Evolutionary conservation across 2,329 filamentous ascomycete species (phyloP), one percentile per base, ranked within the genome.

Genomic region (Cladophialophora psammophila): DNA sequence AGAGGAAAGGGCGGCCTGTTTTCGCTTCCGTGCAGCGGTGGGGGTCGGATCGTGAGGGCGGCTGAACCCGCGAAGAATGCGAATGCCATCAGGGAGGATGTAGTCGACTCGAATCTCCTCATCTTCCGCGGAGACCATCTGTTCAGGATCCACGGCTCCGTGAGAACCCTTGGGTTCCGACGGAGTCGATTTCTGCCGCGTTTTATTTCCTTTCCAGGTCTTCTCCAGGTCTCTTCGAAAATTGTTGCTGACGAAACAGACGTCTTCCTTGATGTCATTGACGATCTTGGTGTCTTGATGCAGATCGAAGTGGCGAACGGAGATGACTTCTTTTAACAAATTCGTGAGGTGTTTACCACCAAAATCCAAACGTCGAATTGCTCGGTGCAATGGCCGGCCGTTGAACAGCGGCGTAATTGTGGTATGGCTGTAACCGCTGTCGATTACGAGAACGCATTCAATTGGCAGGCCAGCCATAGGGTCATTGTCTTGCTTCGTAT

Each of bases 281-380:
- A 97, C 93, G 59, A 98, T 90, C 77, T 96, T 90, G 0, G 91
- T 90, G 74, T 99, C 95, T 77, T 96, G 94, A 69, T 95, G 89
- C 88, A 99, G 94, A 77, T 97, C 94, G 78, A 96, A 97, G 75
- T 97, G 93, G 6, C 95, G 90, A 13, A 96, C 85, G 1, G 94
- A 97, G 18, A 98, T 88, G 15, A 96, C 85, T 64, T 95, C 91
- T 56, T 95, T 94, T 38, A 99, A 84, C 76, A 96, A 91, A 77
- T 98, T 98, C 26, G 94, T 97, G 69, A 99, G 82, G 60, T 96
- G 87, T 79, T 97, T 98, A 65, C 95, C 95, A 52, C 95, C 95
- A 6, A 98, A 86, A 63, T 97, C 93, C 55, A 99, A 87, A 45
- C 95, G 87, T 20, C 94, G 89, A 63, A 96, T 87, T 0, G 91